A percentile compares a stretch with the other conserved stretches of the same genome.
These are phyloP conservation scores for Rhypophila decipiens DNA, from an alignment of 495 filamentous ascomycete genomes.

Conservation along the genomic window DNA sequence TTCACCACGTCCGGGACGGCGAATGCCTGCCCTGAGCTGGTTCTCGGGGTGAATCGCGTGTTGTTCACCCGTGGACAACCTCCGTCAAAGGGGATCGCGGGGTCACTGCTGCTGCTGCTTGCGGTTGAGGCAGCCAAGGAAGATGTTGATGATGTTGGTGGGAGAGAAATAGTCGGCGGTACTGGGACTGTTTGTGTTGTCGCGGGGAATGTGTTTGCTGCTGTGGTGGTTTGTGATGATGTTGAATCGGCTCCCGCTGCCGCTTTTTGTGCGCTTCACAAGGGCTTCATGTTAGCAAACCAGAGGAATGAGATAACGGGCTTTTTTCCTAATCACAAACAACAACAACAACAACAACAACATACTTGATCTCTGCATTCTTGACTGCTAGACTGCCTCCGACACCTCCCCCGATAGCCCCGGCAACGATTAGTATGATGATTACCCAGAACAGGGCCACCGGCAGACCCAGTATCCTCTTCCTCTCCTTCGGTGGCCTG, in stretches of 20 bases:
- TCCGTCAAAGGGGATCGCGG: slow-evolving; percentile 6
- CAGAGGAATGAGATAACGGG: slow-evolving; percentile 25
- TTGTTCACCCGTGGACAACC: slow-evolving; percentile 21
- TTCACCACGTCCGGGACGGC: slow-evolving; percentile 6
- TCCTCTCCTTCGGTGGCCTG: no score
- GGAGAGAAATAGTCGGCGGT: no score
- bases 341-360: neutral
- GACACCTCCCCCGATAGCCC: slow-evolving; percentile 26
- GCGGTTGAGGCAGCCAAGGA: slow-evolving; percentile 10
- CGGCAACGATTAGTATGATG: slow-evolving; percentile 24
- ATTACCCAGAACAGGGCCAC: slow-evolving; percentile 26
- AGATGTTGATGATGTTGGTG: no score
- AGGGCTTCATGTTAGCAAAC: no score
- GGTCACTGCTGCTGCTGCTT: neutral
- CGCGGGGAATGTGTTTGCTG: neutral
- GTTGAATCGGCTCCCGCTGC: neutral
- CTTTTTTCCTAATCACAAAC: neutral
- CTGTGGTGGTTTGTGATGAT: slow-evolving; percentile 4
- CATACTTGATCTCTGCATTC: neutral
- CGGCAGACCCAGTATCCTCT: slow-evolving; percentile 24
- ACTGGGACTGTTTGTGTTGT: no score
- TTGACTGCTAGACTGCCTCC: slow-evolving; percentile 2
- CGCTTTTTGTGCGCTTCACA: no score
- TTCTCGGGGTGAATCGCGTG: slow-evolving; percentile 20
- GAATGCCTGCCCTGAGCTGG: slow-evolving; percentile 17